phyloP scores from a whole-genome alignment of 2,329 filamentous ascomycete species.

The Cladosporium sp. region DNA sequence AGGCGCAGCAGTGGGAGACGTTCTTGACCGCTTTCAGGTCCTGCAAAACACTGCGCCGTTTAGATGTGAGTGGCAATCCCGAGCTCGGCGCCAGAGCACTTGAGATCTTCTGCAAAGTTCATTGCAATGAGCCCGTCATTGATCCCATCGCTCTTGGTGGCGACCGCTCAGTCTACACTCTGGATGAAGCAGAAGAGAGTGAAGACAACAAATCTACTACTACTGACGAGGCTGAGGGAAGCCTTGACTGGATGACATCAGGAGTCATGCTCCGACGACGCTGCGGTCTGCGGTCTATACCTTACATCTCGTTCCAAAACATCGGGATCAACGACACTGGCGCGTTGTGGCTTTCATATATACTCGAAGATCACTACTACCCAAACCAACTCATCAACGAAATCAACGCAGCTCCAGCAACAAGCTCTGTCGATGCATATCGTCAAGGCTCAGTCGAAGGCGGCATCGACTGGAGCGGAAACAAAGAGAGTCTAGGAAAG shows the following conservation, averaged over 20 bases:
- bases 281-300: constrained; percentile 44
- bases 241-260: constrained; percentile 26
- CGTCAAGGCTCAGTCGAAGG: constrained; percentile 33
- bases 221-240: neutral
- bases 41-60: constrained; percentile 47
- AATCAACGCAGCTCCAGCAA: constrained; percentile 37
- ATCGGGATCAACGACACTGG: constrained; percentile 41
- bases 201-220: constrained; percentile 12
- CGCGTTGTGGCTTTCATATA: constrained; percentile 45
- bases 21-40: constrained; percentile 49
- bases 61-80: constrained; percentile 50
- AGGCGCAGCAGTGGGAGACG: constrained; percentile 45
- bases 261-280: constrained; percentile 28
- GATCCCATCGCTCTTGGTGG: constrained; percentile 35
- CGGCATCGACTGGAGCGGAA: constrained; percentile 41
- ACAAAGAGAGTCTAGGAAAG: constrained; percentile 33
- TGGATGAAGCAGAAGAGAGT: constrained; percentile 31
- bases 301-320: constrained; percentile 43
- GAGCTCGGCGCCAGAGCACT: constrained; percentile 46
- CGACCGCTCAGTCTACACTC: constrained; percentile 26
- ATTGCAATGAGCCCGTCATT: constrained; percentile 40
- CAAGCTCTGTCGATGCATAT: constrained; percentile 36
- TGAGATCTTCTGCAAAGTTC: constrained; percentile 49
- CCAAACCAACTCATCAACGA: constrained; percentile 41
- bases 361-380: constrained; percentile 43